Evolutionary conservation across 2,329 filamentous ascomycete species (phyloP).

Genomic region (Xylaria sp.): DNA sequence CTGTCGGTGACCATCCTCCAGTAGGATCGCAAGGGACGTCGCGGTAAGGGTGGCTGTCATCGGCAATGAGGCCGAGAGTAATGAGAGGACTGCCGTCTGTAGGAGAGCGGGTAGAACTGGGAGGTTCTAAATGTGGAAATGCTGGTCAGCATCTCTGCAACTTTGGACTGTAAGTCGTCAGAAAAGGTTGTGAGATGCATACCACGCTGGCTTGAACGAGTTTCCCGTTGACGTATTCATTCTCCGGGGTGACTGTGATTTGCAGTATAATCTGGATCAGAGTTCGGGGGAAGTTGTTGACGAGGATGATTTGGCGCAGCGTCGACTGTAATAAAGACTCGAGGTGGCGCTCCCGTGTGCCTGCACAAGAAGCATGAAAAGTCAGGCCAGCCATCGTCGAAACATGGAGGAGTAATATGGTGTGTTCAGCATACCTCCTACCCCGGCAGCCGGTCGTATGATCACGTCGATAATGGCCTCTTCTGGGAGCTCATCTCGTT

Average conservation of each 20-base stretch:
- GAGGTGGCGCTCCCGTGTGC: conserved; percentile 81
- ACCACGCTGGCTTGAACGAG: conserved; percentile 70
- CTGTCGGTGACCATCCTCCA: conserved; percentile 53
- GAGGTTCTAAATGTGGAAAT: conserved; percentile 68
- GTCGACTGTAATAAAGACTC: conserved; percentile 80
- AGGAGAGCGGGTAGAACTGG: conserved; percentile 83
- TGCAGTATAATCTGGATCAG: conserved; percentile 87
- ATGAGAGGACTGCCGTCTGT: conserved; percentile 80
- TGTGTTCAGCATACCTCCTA: conserved; percentile 71
- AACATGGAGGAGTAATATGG: conserved; percentile 36
- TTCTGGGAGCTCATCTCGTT: conserved; percentile 90
- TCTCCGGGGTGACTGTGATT: conserved; percentile 74
- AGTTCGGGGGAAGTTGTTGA: conserved; percentile 79
- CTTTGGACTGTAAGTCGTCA: conserved; percentile 10
- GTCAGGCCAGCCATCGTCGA: conserved; percentile 29
- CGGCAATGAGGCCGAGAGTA: conserved; percentile 85
- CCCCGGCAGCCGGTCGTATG: conserved; percentile 84
- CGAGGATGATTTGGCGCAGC: conserved; percentile 78
- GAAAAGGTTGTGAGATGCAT: conserved; percentile 47
- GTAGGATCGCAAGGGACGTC: conserved; percentile 69
- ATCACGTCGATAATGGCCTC: conserved; percentile 92
- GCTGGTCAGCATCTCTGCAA: conserved; percentile 40
- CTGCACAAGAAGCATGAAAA: conserved; percentile 50
- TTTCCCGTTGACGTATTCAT: conserved; percentile 71
- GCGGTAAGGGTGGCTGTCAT: conserved; percentile 78